Evolutionary conservation across 2,329 filamentous ascomycete species (phyloP).

Genomic region (Fusarium penzigii): DNA sequence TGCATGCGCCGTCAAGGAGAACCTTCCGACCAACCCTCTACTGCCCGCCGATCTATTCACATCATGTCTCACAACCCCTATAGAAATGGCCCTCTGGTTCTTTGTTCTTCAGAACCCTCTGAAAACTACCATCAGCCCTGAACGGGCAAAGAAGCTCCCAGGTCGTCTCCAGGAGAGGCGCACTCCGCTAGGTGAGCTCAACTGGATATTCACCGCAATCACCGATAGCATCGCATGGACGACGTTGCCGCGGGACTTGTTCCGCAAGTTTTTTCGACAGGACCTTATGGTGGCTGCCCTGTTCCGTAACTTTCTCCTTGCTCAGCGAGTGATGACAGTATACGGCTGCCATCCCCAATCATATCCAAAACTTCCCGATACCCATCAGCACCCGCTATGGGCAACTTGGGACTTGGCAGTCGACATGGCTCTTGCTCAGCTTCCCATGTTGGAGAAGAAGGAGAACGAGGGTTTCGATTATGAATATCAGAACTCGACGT

Average conservation of each 20-base stretch:
- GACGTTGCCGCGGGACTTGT: constrained; percentile 82
- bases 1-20: constrained; percentile 87
- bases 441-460: constrained; percentile 81
- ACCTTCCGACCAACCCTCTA: constrained; percentile 89
- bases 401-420: constrained; percentile 97
- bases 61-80: constrained; percentile 92
- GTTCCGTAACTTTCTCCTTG: constrained; percentile 93
- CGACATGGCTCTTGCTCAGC: constrained; percentile 88
- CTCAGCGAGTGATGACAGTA: constrained; percentile 92
- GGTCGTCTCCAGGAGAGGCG: constrained; percentile 89
- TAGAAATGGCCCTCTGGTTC: constrained; percentile 95
- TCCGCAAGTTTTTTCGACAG: constrained; percentile 95
- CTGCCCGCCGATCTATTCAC: constrained; percentile 95
- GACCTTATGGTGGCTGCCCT: constrained; percentile 98
- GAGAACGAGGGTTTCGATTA: constrained; percentile 75
- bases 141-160: constrained; percentile 85
- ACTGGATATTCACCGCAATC: constrained; percentile 99
- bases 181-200: constrained; percentile 92
- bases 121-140: constrained; percentile 68
- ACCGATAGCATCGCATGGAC: constrained; percentile 99
- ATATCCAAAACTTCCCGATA: constrained; percentile 88
- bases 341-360: constrained; percentile 96
- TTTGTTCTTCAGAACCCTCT: constrained; percentile 92
- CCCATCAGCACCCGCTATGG: constrained; percentile 93
- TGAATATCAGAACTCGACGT: constrained; percentile 90